These are phyloP conservation scores for Fulvia fulva DNA, from an alignment of 2,329 filamentous ascomycete species.

Conservation along the genomic window DNA sequence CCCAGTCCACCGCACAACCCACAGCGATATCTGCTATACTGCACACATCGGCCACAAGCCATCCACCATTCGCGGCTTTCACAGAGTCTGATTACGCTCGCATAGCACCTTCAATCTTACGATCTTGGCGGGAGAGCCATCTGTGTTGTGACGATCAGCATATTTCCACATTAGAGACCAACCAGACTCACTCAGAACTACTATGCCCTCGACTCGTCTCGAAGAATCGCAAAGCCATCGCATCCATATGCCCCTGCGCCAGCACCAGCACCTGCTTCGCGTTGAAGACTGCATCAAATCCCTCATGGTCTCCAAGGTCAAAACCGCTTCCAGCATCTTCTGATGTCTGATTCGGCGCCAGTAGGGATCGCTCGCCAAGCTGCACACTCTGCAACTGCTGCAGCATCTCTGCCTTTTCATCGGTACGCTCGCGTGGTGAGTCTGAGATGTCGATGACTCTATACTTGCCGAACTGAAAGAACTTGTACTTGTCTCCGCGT, in stretches of 20 bases:
- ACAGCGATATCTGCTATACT: background rate
- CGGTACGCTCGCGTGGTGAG: too few species aligned
- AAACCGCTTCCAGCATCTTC: too few species aligned
- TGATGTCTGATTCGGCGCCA: too few species aligned
- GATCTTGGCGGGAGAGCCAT: constrained; percentile 7
- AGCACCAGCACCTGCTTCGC: background rate
- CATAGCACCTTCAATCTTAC: constrained; percentile 18
- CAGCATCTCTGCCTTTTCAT: too few species aligned
- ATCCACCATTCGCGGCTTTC: background rate
- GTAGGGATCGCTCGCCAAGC: too few species aligned
- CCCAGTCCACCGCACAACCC: background rate
- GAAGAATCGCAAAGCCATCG: background rate
- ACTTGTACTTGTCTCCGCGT: too few species aligned
- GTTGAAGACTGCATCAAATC: background rate
- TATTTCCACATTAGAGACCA: too few species aligned
- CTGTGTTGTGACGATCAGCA: background rate
- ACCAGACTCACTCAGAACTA: background rate
- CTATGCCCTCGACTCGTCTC: background rate
- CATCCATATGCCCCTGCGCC: background rate
- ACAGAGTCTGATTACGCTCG: constrained; percentile 12
- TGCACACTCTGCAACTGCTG: too few species aligned
- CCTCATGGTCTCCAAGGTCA: too few species aligned
- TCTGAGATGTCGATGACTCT: too few species aligned
- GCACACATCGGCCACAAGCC: background rate
- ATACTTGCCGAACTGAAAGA: too few species aligned